These are phyloP conservation scores for Wickerhamomyces hampshirensis DNA, from an alignment of 805 yeast genomes.

Conservation along the genomic window DNA sequence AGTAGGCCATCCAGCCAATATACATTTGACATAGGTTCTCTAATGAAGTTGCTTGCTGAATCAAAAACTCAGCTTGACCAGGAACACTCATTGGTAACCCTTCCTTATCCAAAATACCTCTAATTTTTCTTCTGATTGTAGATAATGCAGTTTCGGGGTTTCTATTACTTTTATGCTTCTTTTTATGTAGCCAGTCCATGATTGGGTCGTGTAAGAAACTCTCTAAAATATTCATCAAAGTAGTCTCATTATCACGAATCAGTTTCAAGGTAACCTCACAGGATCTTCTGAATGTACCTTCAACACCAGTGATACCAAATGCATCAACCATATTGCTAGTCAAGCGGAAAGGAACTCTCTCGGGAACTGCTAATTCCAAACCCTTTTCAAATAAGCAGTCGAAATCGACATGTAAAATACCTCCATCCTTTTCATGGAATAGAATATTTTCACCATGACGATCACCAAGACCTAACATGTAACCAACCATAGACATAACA, in stretches of 20 bases:
- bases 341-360: constrained; percentile 87
- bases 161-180: constrained; percentile 32
- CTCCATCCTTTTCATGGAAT: constrained; percentile 68
- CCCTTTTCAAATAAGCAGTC: constrained; percentile 92
- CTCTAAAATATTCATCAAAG: constrained; percentile 85
- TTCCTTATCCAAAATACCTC: constrained; percentile 78
- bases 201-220: constrained; percentile 91
- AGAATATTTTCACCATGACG: constrained; percentile 92
- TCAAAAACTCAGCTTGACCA: constrained; percentile 88
- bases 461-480: constrained; percentile 91
- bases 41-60: constrained; percentile 71
- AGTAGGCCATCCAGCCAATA: constrained; percentile 86
- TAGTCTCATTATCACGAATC: constrained; percentile 73
- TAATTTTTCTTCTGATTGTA: constrained; percentile 69
- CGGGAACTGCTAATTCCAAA: constrained; percentile 73
- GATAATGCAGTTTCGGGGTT: constrained; percentile 65
- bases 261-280: constrained; percentile 79
- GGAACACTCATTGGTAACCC: constrained; percentile 84
- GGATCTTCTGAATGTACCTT: constrained; percentile 81
- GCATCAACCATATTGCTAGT: constrained; percentile 90
- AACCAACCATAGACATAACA: constrained; percentile 97
- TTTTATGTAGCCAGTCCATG: constrained; percentile 62
- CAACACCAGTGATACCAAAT: constrained; percentile 80
- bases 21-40: constrained; percentile 82
- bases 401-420: constrained; percentile 88